Base-by-base conservation (phyloP, 2,329 filamentous ascomycete genomes). In the Colletotrichum karsti region DNA sequence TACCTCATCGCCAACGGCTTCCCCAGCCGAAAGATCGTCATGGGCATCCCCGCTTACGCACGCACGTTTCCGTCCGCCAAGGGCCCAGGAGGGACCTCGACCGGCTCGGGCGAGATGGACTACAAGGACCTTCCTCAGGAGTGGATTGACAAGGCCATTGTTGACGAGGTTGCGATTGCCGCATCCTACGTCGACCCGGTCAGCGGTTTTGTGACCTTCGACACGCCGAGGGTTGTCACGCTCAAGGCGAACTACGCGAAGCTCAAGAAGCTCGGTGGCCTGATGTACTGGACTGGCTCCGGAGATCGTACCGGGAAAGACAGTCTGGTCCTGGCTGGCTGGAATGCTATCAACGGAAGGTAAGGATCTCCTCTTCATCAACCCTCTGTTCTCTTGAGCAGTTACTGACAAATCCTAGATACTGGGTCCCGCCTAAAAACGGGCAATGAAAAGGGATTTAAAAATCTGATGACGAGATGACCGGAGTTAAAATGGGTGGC, bases 211-310 rank as follows among this genome's bases (percentile, higher is more conserved):
- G 83, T 91, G 6, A 90, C 87, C 9, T 91, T 92, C 70, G 90
- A 92, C 72, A 88, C 87, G 33, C 85, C 88, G 5, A 78, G 80
- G 24, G 91, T 88, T 1, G 89, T 92, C 15, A 76, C 80, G 60
- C 82, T 85, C 73, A 92, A 92, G 77, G 90, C 89, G 0, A 80
- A 82, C 37, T 91, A 88, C 72, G 89, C 85, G 51, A 85, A 83
- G 51, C 78, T 81, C 37, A 82, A 83, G 66, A 82, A 82, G 1
- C 79, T 92, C 2, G 90, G 85, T 0, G 90, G 90, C 0, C 71
- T 92, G 30, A 92, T 92, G 75, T 92, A 91, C 78, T 92, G 90
- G 90, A 90, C 90, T 41, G 89, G 90, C 2, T 86, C 85, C 2
- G 88, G 85, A 0, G 90, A 92, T 78, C 81, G 84, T 7, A 77